Evolutionary conservation across 176 grass and related monocot species (phyloP), one percentile per base, ranked within the genome.

Genomic region (Ampelocalamus luodianensis): DNA sequence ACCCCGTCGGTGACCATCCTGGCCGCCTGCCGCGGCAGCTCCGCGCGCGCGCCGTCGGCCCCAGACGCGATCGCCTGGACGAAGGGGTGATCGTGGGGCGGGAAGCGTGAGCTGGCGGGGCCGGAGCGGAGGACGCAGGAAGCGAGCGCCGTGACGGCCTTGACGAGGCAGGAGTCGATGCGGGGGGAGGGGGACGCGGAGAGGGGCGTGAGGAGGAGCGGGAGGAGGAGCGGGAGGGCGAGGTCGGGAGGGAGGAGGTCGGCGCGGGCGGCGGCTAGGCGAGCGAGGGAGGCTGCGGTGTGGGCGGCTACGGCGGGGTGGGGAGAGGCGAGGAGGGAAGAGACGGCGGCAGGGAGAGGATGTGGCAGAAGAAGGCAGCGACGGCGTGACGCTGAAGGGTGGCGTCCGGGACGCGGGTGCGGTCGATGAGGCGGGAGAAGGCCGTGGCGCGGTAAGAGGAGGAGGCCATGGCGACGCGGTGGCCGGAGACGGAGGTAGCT

Each of bases 81-180:
- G 60, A 95, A 95, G 1, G 93, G 93, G 65, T 92, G 93, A 65
- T 92, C 77, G 37, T 86, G 51, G 34, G 89, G 83, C 11, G 59
- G 85, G 85, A 82, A 82, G 63, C 79, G 67, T 10, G 22, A 16
- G 3, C 12, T 13, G 0, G 62, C 8, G 24, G 88, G 44, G n/a
- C 67, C 58, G 5, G 76, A 87, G 65, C 84, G 85, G 49, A 87
- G 79, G 79, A 68, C 85, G 83, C 84, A 85, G 71, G 40, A 84
- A 18, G 71, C 77, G 24, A 95, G 85, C 70, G 74, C 82, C 6
- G 82, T 53, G 71, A 88, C 50, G 65, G 85, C 80, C 79, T 90
- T 91, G 79, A 92, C 82, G 14, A 87, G 69, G 83, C 83, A 78
- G 27, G 84, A 78, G 27, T 40, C 67, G 42, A 86, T 79, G 24